Base-by-base conservation (phyloP, 108 stramenopile species). In the Parmales sp. region DNA sequence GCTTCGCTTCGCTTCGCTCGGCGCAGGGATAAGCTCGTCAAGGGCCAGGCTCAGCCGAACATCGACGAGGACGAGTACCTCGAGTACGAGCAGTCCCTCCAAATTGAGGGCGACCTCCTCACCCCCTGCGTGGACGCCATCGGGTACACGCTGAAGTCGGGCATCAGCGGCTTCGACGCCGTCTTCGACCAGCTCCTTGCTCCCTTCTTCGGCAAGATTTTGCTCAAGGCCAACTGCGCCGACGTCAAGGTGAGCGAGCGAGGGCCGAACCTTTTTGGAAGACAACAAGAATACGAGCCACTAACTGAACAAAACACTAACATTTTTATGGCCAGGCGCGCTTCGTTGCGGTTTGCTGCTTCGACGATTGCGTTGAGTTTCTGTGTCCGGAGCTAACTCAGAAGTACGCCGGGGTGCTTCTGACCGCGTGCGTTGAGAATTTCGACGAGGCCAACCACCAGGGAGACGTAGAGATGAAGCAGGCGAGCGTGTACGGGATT, bases 281-380 rank as follows among this genome's bases (percentile, higher is more conserved):
- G 8, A 43, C 41, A 43, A n/a, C n/a, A n/a, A n/a, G n/a, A n/a
- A n/a, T n/a, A n/a, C n/a, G n/a, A n/a, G n/a, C n/a, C n/a, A n/a
- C n/a, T n/a, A n/a, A n/a, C n/a, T n/a, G n/a, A n/a, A n/a, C n/a
- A n/a, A n/a, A n/a, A n/a, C n/a, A n/a, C n/a, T n/a, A n/a, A n/a
- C n/a, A n/a, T n/a, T 13, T 43, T 22, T 85, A 90, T 67, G 51
- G 73, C 36, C 76, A 83, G 13, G 87, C 86, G n/a, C 74, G 80
- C 19, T 67, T 85, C 36, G 79, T 85, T 39, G 82, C 88, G 1
- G 66, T 89, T 44, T 84, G 84, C 60, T 78, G 88, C 26, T 89
- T 86, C 73, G 90, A 88, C 68, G 90, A 91, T 49, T 80, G 81
- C 50, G 85, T 91, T 29, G 90, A 89, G 49, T 78, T 82, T 68